phyloP scores from a whole-genome alignment of 2,329 filamentous ascomycete species.

The Cladosporium sp. region DNA sequence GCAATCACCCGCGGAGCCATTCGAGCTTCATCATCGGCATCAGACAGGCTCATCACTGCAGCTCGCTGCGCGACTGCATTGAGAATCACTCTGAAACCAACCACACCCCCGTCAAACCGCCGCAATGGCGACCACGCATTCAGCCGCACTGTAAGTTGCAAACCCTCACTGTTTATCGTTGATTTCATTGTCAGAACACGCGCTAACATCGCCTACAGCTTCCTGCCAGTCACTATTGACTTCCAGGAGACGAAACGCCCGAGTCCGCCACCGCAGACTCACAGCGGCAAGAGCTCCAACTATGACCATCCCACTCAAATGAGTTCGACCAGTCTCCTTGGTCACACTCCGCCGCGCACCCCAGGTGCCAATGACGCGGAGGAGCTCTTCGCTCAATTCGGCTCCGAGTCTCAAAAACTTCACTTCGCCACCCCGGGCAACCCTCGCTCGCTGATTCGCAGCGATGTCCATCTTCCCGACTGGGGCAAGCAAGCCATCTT shows the following conservation, averaged over 20 bases:
- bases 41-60: too few relatives aligned
- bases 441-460: constrained; percentile 56
- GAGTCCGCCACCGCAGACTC: constrained; percentile 21
- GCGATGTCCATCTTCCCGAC: constrained; percentile 67
- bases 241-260: constrained; percentile 56
- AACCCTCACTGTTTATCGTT: neutral
- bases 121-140: constrained; percentile 26
- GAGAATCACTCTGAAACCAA: neutral
- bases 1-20: too few relatives aligned
- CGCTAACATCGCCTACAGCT: constrained; percentile 50
- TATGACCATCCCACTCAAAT: constrained; percentile 26
- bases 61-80: neutral
- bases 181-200: too few relatives aligned
- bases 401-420: constrained; percentile 41
- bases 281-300: constrained; percentile 47
- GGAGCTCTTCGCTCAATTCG: constrained; percentile 43
- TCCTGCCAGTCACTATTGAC: constrained; percentile 86
- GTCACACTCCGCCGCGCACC: constrained; percentile 38
- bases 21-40: too few relatives aligned
- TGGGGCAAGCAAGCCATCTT: constrained; percentile 63
- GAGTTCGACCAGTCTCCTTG: constrained; percentile 36
- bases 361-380: constrained; percentile 35
- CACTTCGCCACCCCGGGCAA: constrained; percentile 49
- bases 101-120: neutral
- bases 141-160: constrained; percentile 31